Percentiles rank a stretch among this genome's conserved stretches.
Conservation (phyloP, 2,329 filamentous ascomycete species). For the Neonectria ditissima region DNA sequence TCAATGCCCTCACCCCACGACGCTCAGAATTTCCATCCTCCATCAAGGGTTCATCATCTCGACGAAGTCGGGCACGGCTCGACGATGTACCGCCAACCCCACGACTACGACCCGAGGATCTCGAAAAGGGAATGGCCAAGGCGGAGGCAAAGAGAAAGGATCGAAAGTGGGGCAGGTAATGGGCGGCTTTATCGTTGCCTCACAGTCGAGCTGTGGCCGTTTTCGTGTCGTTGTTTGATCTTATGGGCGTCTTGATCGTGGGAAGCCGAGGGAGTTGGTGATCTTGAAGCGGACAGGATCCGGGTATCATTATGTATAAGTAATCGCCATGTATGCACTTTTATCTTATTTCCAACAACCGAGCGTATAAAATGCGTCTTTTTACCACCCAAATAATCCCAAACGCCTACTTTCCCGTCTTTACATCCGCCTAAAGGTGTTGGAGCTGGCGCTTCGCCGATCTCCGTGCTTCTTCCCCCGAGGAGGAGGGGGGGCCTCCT, state of each 20-base stretch:
- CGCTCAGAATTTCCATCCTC: constrained; percentile 70
- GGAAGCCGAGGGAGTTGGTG: constrained; percentile 29
- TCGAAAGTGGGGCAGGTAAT: constrained; percentile 41
- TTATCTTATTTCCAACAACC: constrained; percentile 39
- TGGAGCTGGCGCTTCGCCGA: constrained; percentile 80
- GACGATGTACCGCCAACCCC: constrained; percentile 71
- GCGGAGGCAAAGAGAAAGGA: constrained; percentile 52
- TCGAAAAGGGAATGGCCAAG: constrained; percentile 67
- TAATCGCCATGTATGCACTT: constrained; percentile 40
- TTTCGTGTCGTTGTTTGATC: background rate
- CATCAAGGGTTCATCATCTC: constrained; percentile 57
- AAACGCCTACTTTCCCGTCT: constrained; percentile 38
- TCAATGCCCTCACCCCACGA: constrained; percentile 71
- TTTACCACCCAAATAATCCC: constrained; percentile 35
- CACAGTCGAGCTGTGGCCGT: background rate
- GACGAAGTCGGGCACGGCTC: constrained; percentile 58
- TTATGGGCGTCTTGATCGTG: constrained; percentile 19
- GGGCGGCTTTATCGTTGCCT: background rate
- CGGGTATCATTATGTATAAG: constrained; percentile 48
- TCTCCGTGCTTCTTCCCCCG: constrained; percentile 52
- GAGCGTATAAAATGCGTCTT: constrained; percentile 41
- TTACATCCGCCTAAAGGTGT: constrained; percentile 78
- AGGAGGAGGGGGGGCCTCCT: constrained; percentile 42
- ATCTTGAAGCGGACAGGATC: constrained; percentile 44
- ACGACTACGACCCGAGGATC: constrained; percentile 63